phyloP scores from a whole-genome alignment of 306 rosid species.

The Hippophae tibetana region DNA sequence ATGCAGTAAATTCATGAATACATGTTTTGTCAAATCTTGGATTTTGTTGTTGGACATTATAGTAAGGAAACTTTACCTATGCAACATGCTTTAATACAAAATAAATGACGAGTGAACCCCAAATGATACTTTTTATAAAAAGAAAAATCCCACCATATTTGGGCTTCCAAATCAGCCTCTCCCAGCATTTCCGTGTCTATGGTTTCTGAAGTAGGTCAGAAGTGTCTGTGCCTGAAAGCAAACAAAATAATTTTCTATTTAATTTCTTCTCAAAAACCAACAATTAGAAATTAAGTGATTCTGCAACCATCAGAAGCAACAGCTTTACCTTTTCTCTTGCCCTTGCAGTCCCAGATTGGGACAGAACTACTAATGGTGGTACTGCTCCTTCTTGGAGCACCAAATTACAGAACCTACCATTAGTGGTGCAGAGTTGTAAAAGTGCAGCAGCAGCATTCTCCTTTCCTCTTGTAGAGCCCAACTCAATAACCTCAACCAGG shows the following conservation, averaged over 20 bases:
- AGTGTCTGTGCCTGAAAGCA: conserved; percentile 78
- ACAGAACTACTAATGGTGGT: conserved; percentile 83
- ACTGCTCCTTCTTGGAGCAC: conserved; percentile 94
- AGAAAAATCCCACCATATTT: too few species aligned
- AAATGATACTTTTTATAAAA: too few species aligned
- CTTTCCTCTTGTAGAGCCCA: conserved; percentile 94
- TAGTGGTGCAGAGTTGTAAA: conserved; percentile 62
- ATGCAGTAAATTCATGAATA: too few species aligned
- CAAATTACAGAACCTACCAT: conserved; percentile 40
- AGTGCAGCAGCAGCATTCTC: conserved; percentile 98
- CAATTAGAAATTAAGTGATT: conserved; percentile 3
- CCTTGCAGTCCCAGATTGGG: conserved; percentile 91
- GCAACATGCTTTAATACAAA: too few species aligned
- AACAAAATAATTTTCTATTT: conserved; percentile 12
- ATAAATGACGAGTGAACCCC: too few species aligned
- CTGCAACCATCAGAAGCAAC: conserved; percentile 11
- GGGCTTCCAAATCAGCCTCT: conserved; percentile 52
- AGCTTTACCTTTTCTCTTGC: conserved; percentile 78
- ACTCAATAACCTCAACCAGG: conserved; percentile 90
- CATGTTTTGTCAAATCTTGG: too few species aligned
- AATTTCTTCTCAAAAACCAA: conserved; percentile 1
- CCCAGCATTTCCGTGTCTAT: conserved; percentile 83
- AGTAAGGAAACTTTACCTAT: too few species aligned
- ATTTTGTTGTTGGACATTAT: too few species aligned
- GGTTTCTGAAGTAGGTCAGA: conserved; percentile 82